Conservation (phyloP, 345 rosid genomes). For the Euphorbia pulcherrima region DNA sequence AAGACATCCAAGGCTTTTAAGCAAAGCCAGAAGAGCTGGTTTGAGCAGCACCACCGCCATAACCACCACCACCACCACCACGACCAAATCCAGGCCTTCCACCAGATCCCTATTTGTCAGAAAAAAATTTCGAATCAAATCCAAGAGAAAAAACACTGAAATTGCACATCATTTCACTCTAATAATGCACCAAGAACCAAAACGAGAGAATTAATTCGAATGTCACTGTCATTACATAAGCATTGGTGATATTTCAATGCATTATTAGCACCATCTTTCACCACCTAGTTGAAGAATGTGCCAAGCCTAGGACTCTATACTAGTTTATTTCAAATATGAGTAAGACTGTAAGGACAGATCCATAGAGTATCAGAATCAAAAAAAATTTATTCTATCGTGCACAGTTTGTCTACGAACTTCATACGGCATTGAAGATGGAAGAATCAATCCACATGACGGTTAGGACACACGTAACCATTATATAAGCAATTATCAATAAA, state of each 20-base stretch:
- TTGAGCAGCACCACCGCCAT: slow-evolving; percentile 43
- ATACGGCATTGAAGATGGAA: background rate
- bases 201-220: no score
- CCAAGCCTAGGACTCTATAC: background rate
- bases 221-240: background rate
- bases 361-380: background rate
- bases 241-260: background rate
- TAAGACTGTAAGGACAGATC: no score
- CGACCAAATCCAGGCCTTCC: slow-evolving; percentile 76
- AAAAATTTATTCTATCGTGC: background rate
- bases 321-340: background rate
- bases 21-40: slow-evolving; percentile 45
- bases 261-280: background rate
- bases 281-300: background rate
- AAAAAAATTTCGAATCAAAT: background rate
- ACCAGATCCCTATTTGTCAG: slow-evolving; percentile 45
- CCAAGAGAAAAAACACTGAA: background rate
- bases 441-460: background rate
- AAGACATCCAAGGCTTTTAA: slow-evolving; percentile 22
- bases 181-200: background rate
- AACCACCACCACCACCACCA: slow-evolving; percentile 56
- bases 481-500: no score
- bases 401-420: background rate
- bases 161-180: background rate
- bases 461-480: background rate